Conservation (phyloP, 257 asterid genomes). For the Solanum gracilifrons region DNA sequence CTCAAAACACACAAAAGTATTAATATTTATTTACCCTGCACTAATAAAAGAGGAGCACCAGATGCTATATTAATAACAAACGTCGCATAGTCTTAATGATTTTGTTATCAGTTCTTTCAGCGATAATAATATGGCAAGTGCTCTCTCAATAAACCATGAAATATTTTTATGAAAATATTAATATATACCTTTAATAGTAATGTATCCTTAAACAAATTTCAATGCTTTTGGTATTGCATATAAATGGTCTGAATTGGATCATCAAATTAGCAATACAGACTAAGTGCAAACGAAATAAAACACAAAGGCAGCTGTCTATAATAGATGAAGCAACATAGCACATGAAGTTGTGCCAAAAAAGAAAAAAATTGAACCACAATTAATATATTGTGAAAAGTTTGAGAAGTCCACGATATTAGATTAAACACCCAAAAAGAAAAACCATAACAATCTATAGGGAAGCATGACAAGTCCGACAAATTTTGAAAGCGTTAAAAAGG, state of each 20-base stretch:
- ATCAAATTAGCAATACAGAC: neutral
- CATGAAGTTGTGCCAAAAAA: neutral
- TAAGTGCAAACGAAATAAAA: neutral
- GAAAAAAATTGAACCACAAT: neutral
- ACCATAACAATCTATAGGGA: too few species aligned
- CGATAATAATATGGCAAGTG: neutral
- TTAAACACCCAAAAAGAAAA: too few species aligned
- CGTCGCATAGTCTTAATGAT: neutral
- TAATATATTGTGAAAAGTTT: neutral
- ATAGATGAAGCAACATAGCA: neutral
- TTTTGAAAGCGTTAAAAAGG: too few species aligned
- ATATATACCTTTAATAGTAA: neutral
- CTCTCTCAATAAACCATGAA: neutral
- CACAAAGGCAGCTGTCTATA: neutral
- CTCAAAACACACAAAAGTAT: neutral
- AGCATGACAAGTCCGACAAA: too few species aligned
- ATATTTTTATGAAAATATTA: too few species aligned
- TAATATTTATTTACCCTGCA: neutral
- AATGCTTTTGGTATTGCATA: neutral
- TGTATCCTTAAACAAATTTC: neutral
- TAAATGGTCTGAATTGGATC: neutral
- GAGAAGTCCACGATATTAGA: neutral
- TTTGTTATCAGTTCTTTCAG: neutral
- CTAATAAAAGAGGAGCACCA: neutral
- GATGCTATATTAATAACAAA: too few species aligned